A percentile compares a stretch with the other conserved stretches of the same genome.
Conservation (phyloP, 2,329 filamentous ascomycete species). For the Dactylella cylindrospora region DNA sequence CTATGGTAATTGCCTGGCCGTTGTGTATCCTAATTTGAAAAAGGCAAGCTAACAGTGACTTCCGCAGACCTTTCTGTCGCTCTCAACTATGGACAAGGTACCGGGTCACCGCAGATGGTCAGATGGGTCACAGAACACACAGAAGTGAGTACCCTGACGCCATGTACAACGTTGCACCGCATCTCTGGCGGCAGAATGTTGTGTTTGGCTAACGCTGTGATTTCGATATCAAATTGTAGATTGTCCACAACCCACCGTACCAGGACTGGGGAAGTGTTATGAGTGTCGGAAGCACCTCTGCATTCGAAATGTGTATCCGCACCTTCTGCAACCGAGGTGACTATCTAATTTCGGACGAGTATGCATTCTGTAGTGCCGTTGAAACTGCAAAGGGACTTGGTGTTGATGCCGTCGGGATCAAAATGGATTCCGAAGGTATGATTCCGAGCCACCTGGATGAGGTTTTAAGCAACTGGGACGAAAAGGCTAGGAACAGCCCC, state of each 20-base stretch:
- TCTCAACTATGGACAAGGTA: constrained; percentile 89
- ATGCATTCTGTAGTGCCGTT: constrained; percentile 78
- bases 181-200: constrained; percentile 29
- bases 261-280: constrained; percentile 84
- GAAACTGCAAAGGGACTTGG: constrained; percentile 67
- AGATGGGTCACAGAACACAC: constrained; percentile 94
- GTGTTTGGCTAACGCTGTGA: constrained; percentile 11
- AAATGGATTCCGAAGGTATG: constrained; percentile 68
- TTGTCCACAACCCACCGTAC: constrained; percentile 83
- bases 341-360: constrained; percentile 81
- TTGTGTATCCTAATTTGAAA: background rate
- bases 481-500: constrained; percentile 58
- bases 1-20: constrained; percentile 52
- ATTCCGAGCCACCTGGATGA: constrained; percentile 64
- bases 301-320: constrained; percentile 78
- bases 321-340: constrained; percentile 78
- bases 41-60: constrained; percentile 21
- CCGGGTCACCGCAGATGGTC: constrained; percentile 80
- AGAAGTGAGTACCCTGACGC: constrained; percentile 57
- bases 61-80: constrained; percentile 74
- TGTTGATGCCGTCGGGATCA: constrained; percentile 62
- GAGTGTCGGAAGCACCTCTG: constrained; percentile 81
- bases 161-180: constrained; percentile 7
- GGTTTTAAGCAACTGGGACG: constrained; percentile 67
- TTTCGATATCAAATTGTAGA: constrained; percentile 51